Evolutionary conservation across 176 grass and related monocot genomes (phyloP), one percentile per base, ranked within the genome.

Genomic region (Lolium rigidum): DNA sequence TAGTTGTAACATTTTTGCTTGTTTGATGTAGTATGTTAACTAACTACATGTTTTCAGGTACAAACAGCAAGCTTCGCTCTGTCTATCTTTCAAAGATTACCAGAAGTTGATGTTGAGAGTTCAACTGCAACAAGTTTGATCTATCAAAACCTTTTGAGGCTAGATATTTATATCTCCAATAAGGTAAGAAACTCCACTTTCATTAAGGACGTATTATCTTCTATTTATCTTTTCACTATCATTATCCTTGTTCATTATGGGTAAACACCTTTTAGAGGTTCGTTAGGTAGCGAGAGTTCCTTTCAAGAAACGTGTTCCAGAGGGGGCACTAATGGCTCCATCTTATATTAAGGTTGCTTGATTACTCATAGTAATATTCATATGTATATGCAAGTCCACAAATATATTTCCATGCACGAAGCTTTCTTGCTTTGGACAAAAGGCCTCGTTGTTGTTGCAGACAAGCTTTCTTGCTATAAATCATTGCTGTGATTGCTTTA

Each of bases 101-200:
- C 83, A 69, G 75, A 93, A 73, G 37, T 78, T 55, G 87, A 90
- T 81, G 20, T 67, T 64, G 87, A 89, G 39, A 90, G 81, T 52
- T 67, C 83, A 88, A 59, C 56, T 59, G 56, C 31, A 95, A 31
- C 90, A 77, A 85, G 60, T 74, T 86, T 93, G 84, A 89, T 95
- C 24, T 92, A 92, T 87, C 52, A 93, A 90, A 98, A 98, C 87
- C 82, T 98, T 43, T 73, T 93, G 76, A 89, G 65, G 81, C 78
- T 98, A 56, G 86, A 92, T 87, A 78, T 16, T 22, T 87, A 90
- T 35, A 48, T 94, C 70, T 86, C 88, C 79, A 83, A 81, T 67
- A 82, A 90, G 35, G 94, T 97, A 92, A 97, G 21, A 21, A 62
- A 24, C 20, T 46, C 0, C 39, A 39, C 21, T 46, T 46, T 71